Evolutionary conservation across 2,329 filamentous ascomycete genomes (phyloP), one percentile per base, ranked within the genome.

Genomic region (Pseudogymnoascus verrucosus): DNA sequence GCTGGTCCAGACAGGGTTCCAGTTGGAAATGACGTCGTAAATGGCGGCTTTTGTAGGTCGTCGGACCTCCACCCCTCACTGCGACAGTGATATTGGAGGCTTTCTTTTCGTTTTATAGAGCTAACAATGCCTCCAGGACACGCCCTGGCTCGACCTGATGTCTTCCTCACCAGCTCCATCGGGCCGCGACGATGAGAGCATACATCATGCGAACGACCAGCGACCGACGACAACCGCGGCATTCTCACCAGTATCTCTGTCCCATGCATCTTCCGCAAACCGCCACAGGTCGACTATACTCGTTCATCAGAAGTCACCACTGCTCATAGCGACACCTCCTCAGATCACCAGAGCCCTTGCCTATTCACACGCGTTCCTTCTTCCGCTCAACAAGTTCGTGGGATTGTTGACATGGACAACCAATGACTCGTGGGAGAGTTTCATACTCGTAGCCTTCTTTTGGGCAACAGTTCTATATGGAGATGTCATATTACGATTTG

Each of bases 381-480:
- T 96, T 6, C 92, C 93, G 5, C 79, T 98, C 64, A 98, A 97
- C 75, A 90, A 89, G 72, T 76, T 96, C 14, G 89, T 84, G 2
- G 95, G 93, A 0, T 79, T 99, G 66, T 73, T 99, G 67, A 96
- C 90, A 78, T 99, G 95, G 95, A 96, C 91, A 7, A 93, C 89
- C 0, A 89, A 85, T 40, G 95, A 99, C 74, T 87, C 93, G 0
- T 99, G 93, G 93, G 92, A 98, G 80, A 97, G 93, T 80, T 99
- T 98, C 73, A 80, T 99, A 66, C 76, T 99, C 34, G 82, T 99
- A 2, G 87, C 87, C 16, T 82, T 79, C 34, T 99, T 96, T 73
- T 99, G 95, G 95, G 89, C 87, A 3, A 77, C 87, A 10, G 88
- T 91, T 12, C 81, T 97, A 19, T 98, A 98, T 74, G 93, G 92